Conservation (phyloP, 495 filamentous ascomycete species). For the Aspergillus cristatus region DNA sequence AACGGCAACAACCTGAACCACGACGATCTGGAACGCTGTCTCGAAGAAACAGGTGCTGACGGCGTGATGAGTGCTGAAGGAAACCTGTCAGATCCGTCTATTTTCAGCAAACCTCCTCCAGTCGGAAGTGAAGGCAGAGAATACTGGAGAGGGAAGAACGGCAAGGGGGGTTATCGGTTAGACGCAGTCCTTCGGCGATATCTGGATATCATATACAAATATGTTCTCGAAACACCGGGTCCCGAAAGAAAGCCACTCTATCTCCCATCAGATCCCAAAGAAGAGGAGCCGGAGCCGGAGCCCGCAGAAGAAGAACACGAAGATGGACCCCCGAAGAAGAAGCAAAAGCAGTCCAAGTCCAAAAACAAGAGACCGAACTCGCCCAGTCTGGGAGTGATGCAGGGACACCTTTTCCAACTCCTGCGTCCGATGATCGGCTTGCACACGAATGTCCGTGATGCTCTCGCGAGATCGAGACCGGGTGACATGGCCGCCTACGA, state of each 20-base stretch:
- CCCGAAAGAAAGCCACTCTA: conserved; percentile 65
- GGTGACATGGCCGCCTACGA: conserved; percentile 68
- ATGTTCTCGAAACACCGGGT: conserved; percentile 53
- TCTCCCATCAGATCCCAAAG: conserved; percentile 52
- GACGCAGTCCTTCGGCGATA: conserved; percentile 84
- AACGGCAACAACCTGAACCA: conserved; percentile 89
- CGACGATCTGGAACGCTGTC: conserved; percentile 68
- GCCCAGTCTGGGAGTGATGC: conserved; percentile 74
- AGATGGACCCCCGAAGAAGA: conserved; percentile 48
- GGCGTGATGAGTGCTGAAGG: conserved; percentile 94
- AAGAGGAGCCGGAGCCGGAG: conserved; percentile 22
- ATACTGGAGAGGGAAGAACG: conserved; percentile 77
- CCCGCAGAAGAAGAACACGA: conserved; percentile 24
- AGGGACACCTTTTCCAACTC: conserved; percentile 88
- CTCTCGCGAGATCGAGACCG: conserved; percentile 54
- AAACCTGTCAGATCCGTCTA: conserved; percentile 80
- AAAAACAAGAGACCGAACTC: conserved; percentile 42
- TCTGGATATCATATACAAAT: conserved; percentile 73
- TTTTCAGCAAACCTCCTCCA: conserved; percentile 64
- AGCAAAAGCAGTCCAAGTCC: conserved; percentile 45
- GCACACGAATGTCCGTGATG: conserved; percentile 74
- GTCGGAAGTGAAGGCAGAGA: conserved; percentile 56
- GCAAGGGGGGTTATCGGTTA: conserved; percentile 78
- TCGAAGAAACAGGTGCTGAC: conserved; percentile 81
- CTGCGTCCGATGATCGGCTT: conserved; percentile 67